Evolutionary conservation across 257 asterid genomes (phyloP), one percentile per base, ranked within the genome.

Genomic region (Solanum lycopersicoides): DNA sequence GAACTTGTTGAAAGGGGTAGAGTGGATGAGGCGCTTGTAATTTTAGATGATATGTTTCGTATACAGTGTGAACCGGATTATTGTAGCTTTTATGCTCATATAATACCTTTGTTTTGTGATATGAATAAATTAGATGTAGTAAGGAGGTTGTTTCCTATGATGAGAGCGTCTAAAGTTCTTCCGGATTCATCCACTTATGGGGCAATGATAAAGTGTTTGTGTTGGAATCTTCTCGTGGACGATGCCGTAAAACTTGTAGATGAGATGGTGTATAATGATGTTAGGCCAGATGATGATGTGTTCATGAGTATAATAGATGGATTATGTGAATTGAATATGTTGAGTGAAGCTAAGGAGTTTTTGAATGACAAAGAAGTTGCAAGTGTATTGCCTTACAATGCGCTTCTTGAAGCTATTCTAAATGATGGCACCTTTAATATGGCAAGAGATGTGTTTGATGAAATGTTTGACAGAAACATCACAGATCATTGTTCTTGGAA

Each of bases 401-500:
- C 86, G 28, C 92, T 96, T 92, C 96, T 96, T 84, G 92, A 59
- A 88, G 93, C 93, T 15, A 92, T 88, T 86, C 93, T 95, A 89
- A 71, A 86, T 39, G 82, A 41, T 47, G 96, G 92, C 69, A 74
- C 89, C 85, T 89, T 94, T 86, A 41, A 6, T 39, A 66, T 87
- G 82, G 98, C 93, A 39, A 88, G 89, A 87, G 83, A 66, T 45
- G 77, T 93, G 91, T 92, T 96, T 42, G 89, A 88, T 82, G 90
- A 93, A 86, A 93, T 96, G 95, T 41, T 86, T 79, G 89, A 85
- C 72, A 90, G 90, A 56, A 85, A 89, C 82, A 86, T 88, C 85
- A 77, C 85, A 35, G 96, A 94, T 89, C 87, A 76, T 59, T n/a
- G 72, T 84, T 91, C 99, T 16, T 96, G 98, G 96, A 94, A 93